These are phyloP conservation scores for Starmerella asiatica DNA, from an alignment of 805 yeast species.

Conservation along the genomic window DNA sequence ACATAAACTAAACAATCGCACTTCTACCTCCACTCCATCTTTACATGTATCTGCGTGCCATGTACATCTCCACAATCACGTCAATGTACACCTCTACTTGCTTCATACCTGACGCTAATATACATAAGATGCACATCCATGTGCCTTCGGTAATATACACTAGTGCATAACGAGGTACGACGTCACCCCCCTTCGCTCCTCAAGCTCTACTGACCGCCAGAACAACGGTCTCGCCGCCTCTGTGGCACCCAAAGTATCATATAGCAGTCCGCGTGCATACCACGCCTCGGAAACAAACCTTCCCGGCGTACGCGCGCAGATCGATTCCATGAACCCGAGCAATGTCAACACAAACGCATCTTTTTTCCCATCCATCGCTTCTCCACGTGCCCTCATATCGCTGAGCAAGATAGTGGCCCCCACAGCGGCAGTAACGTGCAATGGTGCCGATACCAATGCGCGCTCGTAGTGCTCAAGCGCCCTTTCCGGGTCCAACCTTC, in stretches of 20 bases:
- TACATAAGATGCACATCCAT: no score
- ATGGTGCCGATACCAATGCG: slow-evolving; percentile 17
- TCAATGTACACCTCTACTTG: no score
- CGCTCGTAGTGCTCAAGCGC: slow-evolving; percentile 13
- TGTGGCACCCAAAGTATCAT: slow-evolving; percentile 45
- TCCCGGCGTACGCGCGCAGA: slow-evolving; percentile 28
- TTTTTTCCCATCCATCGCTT: neutral
- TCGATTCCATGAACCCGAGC: slow-evolving; percentile 14
- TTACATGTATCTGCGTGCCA: no score
- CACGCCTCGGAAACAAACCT: slow-evolving; percentile 46
- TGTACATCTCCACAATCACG: no score
- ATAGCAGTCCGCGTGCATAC: slow-evolving; percentile 52
- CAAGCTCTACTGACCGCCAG: slow-evolving; percentile 31
- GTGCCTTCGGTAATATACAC: no score
- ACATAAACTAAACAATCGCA: no score
- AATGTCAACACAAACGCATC: slow-evolving; percentile 3
- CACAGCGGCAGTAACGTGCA: slow-evolving; percentile 15
- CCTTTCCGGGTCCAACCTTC: slow-evolving; percentile 3
- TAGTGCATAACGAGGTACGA: no score
- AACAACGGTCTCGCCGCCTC: slow-evolving; percentile 36
- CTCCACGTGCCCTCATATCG: no score
- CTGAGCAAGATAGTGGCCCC: slow-evolving; percentile 14
- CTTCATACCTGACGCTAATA: no score
- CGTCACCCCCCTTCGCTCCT: slow-evolving; percentile 17
- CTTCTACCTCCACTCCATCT: no score